These are phyloP conservation scores for Chaetomium sp. DNA, from an alignment of 2,329 filamentous ascomycete species.

Conservation along the genomic window DNA sequence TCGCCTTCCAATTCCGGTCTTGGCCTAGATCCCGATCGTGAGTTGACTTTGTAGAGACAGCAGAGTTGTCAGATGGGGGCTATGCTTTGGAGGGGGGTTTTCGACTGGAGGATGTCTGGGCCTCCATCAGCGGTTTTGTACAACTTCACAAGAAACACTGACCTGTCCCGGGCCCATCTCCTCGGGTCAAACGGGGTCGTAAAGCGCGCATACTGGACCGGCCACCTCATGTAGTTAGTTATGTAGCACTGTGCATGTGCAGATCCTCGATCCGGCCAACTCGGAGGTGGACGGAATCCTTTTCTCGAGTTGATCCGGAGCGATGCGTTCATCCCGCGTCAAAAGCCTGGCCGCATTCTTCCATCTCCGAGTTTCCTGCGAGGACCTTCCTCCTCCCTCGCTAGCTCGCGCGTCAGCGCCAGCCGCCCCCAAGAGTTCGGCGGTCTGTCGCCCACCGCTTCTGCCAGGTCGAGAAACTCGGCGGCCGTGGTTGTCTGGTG, in stretches of 20 bases:
- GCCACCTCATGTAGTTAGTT: neutral
- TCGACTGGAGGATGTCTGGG: neutral
- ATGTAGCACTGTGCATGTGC: neutral
- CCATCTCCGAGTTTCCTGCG: slow-evolving; percentile 2
- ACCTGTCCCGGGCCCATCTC: neutral
- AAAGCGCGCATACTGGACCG: neutral
- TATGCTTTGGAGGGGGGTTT: neutral
- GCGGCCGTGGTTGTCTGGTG: neutral
- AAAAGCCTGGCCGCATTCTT: neutral
- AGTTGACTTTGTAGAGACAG: neutral
- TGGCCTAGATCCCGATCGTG: neutral
- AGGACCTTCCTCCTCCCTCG: neutral
- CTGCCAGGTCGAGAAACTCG: neutral
- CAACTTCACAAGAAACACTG: neutral
- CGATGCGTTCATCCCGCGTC: slow-evolving; percentile 4
- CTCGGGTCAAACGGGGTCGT: neutral
- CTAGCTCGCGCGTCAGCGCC: neutral
- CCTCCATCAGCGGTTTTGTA: neutral
- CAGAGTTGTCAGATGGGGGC: neutral
- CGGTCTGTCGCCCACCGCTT: neutral
- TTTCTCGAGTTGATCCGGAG: neutral
- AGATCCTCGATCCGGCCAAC: neutral
- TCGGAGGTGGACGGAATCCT: neutral
- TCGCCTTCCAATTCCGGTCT: neutral
- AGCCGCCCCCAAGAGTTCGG: neutral